Conservation (phyloP, 2,329 filamentous ascomycete species). For the Neofusicoccum laricinum region DNA sequence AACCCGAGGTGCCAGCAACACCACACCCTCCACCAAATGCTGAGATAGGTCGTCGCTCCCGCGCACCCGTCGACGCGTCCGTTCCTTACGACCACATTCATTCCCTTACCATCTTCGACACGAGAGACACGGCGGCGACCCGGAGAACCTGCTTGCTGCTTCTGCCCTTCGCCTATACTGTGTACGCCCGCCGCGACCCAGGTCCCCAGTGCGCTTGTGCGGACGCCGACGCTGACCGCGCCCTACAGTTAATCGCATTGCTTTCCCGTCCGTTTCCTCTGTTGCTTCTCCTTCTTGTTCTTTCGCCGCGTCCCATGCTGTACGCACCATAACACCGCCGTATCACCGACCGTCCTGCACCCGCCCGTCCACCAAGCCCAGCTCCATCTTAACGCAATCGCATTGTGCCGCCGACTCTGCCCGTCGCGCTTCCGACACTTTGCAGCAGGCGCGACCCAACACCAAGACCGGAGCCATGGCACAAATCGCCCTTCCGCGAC, state of each 20-base stretch:
- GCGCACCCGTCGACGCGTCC: conserved; percentile 15
- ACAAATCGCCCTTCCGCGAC: conserved; percentile 39
- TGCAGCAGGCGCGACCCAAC: conserved; percentile 3
- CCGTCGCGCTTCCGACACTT: conserved; percentile 5
- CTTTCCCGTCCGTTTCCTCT: conserved; percentile 2
- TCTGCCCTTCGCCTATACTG: conserved; percentile 14
- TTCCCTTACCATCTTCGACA: conserved; percentile 11
- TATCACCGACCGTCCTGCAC: conserved; percentile 13
- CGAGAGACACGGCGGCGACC: conserved; percentile 14
- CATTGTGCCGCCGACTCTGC: conserved; percentile 7
- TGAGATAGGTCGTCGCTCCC: conserved; percentile 13
- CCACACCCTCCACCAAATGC: conserved; percentile 10
- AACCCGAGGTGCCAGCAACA: conserved; percentile 10
- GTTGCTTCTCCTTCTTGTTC: conserved; percentile 1
- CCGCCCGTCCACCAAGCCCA: background rate
- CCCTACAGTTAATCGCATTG: conserved; percentile 16
- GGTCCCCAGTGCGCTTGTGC: background rate
- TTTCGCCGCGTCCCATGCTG: conserved; percentile 6
- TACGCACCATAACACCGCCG: conserved; percentile 2
- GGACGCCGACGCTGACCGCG: background rate
- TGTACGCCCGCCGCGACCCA: background rate
- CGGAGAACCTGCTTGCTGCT: conserved; percentile 12
- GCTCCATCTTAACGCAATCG: background rate
- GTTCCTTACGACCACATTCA: conserved; percentile 17
- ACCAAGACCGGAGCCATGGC: conserved; percentile 27